A percentile compares a stretch with the other conserved stretches of the same genome.
Evolutionary conservation across 163 green algal genomes (phyloP).

Genomic region (Coccomyxa subellipsoidea): DNA sequence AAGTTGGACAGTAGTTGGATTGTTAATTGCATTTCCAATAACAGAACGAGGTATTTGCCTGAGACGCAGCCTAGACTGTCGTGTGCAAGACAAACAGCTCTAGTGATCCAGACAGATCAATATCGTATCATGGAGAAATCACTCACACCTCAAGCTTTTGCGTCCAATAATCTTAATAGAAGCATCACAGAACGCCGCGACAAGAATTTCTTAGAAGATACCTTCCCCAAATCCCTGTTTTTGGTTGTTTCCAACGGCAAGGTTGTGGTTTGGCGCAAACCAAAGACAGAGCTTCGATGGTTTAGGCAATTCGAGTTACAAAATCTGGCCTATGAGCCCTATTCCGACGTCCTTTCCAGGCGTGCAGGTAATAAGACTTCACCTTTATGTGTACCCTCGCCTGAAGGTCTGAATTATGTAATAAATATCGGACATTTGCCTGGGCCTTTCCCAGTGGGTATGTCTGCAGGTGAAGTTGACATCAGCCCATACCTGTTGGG

Average conservation of each 20-base stretch:
- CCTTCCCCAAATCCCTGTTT: not conserved
- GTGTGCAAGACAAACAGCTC: not conserved
- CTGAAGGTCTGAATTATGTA: too few species aligned
- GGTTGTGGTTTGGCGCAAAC: not conserved
- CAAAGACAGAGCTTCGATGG: constrained; percentile 1
- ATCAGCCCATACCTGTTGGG: not conserved
- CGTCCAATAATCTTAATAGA: constrained; percentile 13
- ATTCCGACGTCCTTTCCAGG: not conserved
- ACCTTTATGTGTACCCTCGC: too few species aligned
- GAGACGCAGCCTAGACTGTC: too few species aligned
- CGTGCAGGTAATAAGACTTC: not conserved
- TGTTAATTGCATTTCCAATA: too few species aligned
- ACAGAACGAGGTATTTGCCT: too few species aligned
- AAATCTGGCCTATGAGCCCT: not conserved
- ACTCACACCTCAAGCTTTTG: constrained; percentile 10
- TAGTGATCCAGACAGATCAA: not conserved
- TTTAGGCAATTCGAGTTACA: not conserved
- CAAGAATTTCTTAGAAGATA: not conserved
- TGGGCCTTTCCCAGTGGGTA: not conserved
- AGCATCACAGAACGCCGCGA: not conserved
- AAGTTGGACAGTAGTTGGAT: too few species aligned
- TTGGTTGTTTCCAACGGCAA: not conserved
- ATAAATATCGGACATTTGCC: too few species aligned
- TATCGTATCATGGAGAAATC: not conserved
- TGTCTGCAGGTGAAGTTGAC: not conserved